phyloP scores from a whole-genome alignment of 2,329 filamentous ascomycete genomes.

The Talaromyces verruculosus region DNA sequence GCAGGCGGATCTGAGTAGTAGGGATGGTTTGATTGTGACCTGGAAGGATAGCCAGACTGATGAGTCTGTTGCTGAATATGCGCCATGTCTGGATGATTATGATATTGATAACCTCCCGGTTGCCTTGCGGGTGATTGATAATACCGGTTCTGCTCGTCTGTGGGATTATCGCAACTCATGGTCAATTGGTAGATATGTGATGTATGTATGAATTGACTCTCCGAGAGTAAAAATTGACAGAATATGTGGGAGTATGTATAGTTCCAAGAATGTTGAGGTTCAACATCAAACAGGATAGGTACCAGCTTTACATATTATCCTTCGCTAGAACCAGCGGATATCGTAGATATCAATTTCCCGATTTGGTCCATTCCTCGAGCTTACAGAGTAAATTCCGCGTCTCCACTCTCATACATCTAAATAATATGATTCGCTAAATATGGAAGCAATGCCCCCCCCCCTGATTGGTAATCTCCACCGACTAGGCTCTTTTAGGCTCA shows the following conservation, averaged over 20 bases:
- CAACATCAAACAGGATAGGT: not conserved
- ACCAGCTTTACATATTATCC: not conserved
- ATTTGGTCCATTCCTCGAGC: slow-evolving; percentile 18
- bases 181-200: no score
- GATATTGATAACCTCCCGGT: not conserved
- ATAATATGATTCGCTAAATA: not conserved
- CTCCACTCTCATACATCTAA: not conserved
- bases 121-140: not conserved
- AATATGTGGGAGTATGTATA: no score
- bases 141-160: not conserved
- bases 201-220: no score
- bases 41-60: not conserved
- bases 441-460: not conserved
- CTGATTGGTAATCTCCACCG: not conserved
- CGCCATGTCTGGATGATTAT: not conserved
- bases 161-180: no score
- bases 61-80: not conserved
- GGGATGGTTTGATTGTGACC: not conserved
- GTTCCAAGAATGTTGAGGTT: no score
- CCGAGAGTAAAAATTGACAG: no score
- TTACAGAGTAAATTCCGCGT: not conserved
- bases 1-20: not conserved
- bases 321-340: not conserved
- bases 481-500: not conserved
- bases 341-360: not conserved